Evolutionary conservation across 108 stramenopile genomes (phyloP).

Genomic region (Cyclostephanos tholiformis): DNA sequence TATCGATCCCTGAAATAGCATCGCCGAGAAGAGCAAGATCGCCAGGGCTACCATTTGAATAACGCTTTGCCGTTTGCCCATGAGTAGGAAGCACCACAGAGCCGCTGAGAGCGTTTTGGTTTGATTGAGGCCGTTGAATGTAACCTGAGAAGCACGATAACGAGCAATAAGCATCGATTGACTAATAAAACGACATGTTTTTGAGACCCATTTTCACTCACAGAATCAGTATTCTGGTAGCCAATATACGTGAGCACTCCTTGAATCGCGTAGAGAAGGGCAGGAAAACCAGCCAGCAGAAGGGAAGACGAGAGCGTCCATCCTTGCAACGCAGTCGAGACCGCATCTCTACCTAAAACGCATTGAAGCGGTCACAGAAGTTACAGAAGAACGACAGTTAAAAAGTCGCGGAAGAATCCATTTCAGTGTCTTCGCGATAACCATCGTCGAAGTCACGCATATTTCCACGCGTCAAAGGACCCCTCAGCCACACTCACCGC

Average conservation of each 20-base stretch:
- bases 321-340: conserved; percentile 37
- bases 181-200: conserved; percentile 48
- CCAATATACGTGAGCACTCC: conserved; percentile 74
- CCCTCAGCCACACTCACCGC: conserved; percentile 21
- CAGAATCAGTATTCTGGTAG: conserved; percentile 83
- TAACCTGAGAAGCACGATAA: conserved; percentile 31
- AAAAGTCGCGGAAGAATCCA: background rate
- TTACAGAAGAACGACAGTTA: background rate
- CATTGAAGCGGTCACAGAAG: background rate
- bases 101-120: conserved; percentile 91
- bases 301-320: conserved; percentile 66
- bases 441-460: background rate
- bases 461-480: background rate
- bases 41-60: conserved; percentile 79
- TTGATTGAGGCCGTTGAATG: conserved; percentile 87
- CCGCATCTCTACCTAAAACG: conserved; percentile 37
- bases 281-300: conserved; percentile 76
- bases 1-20: conserved; percentile 67
- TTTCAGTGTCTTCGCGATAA: background rate
- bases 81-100: conserved; percentile 84
- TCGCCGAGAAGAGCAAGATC: conserved; percentile 71
- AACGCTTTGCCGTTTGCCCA: conserved; percentile 77
- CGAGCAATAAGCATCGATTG: conserved; percentile 61
- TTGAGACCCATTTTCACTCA: conserved; percentile 87
- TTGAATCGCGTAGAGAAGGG: conserved; percentile 86